Percentiles rank a stretch among this genome's conserved stretches.
Evolutionary conservation across 2,329 filamentous ascomycete genomes (phyloP).

Genomic region (Verticillium alfalfae): DNA sequence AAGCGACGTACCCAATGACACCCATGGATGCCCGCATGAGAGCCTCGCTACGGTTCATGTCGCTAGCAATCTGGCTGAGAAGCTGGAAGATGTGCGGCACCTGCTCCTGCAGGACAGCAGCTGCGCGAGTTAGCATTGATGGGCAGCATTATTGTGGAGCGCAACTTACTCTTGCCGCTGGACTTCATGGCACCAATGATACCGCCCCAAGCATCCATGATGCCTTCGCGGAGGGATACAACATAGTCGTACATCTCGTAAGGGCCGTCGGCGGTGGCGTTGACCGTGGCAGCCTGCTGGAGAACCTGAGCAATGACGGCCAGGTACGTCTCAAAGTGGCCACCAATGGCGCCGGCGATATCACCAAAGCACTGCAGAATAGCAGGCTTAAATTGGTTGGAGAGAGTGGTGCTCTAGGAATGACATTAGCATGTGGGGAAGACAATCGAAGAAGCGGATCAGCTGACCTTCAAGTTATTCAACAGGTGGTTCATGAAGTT

Average conservation of each 20-base stretch:
- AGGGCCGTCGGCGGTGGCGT: constrained; percentile 69
- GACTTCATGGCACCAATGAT: constrained; percentile 92
- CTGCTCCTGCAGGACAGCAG: constrained; percentile 67
- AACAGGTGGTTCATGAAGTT: constrained; percentile 97
- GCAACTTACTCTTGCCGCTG: constrained; percentile 63
- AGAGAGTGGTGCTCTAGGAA: constrained; percentile 68
- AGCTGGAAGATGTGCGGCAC: constrained; percentile 84
- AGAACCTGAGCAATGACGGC: constrained; percentile 89
- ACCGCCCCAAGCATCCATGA: constrained; percentile 98
- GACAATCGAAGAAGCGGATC: not conserved
- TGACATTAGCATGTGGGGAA: constrained; percentile 23
- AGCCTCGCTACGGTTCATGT: constrained; percentile 84
- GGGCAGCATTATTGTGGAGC: not conserved
- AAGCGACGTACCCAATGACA: constrained; percentile 74
- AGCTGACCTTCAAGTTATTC: constrained; percentile 75
- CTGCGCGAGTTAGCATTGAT: constrained; percentile 36
- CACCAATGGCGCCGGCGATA: constrained; percentile 89
- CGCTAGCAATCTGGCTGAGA: constrained; percentile 72
- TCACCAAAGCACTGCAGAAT: constrained; percentile 98
- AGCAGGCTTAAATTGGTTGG: constrained; percentile 95
- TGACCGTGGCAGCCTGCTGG: constrained; percentile 84
- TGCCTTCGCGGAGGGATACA: constrained; percentile 88
- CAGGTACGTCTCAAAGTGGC: constrained; percentile 88
- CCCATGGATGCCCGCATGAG: constrained; percentile 94
- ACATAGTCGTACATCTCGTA: constrained; percentile 98